Evolutionary conservation across 2,329 filamentous ascomycete genomes (phyloP), one percentile per base, ranked within the genome.

Genomic region (Penicillium sp.): DNA sequence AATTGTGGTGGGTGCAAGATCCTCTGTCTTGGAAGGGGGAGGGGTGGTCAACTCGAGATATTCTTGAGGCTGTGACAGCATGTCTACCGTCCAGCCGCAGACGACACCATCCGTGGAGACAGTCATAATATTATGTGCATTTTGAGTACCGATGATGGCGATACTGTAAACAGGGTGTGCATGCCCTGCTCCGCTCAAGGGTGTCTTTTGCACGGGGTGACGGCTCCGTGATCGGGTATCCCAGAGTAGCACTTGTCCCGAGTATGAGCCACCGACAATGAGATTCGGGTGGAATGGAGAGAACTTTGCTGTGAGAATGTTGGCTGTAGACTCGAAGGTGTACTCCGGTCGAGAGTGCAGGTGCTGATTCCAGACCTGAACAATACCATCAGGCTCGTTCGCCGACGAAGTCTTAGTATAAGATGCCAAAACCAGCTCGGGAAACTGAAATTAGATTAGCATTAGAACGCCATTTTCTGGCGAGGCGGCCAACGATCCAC

Each of bases 271-370:
- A 44, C 92, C 92, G 44, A 98, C 80, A 55, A 98, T 93, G 37
- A 98, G 75, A 52, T 95, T 95, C 3, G 90, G 90, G 62, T 98
- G 92, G 60, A 95, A 95, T 0, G 92, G 92, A n/a, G 92, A 96
- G 67, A 98, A 98, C 51, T 92, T 93, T 48, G 92, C 92, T 0
- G 89, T 85, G 10, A 98, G 75, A 36, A 98, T 87, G 65, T 98
- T 92, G 30, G 89, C 95, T 44, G 93, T 90, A 7, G 90, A 89
- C 55, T 95, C 89, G 63, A 98, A 95, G 41, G 94, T 82, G 65
- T 95, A 96, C 71, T 98, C 92, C 1, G 92, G 88, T 18, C 92
- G 80, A 52, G 92, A 86, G 54, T 93, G 89, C 62, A 96, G 82
- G 64, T 96, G 89, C 57, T 88, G 76, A 60, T 95, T 98, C 93